A percentile compares a stretch with the other conserved stretches of the same genome.
Evolutionary conservation across 371 early-diverging fungal species (phyloP).

Genomic region (Rhizopus delemar): DNA sequence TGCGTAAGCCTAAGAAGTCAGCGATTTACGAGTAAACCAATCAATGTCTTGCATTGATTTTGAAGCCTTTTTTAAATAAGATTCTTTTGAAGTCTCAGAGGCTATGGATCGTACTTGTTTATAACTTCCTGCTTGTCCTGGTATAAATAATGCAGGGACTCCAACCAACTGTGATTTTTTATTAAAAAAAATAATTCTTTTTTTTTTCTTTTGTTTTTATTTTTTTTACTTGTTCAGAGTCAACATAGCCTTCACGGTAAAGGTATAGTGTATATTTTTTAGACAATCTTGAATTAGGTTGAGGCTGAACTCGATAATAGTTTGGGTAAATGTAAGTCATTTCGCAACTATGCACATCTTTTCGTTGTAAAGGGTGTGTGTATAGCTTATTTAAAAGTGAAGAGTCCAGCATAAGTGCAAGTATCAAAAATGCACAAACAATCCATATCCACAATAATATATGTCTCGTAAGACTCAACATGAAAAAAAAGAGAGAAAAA

Average conservation of each 20-base stretch:
- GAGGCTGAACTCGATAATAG: slow-evolving; percentile 56
- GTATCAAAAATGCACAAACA: neutral
- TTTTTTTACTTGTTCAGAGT: slow-evolving; percentile 20
- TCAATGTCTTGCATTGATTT: slow-evolving; percentile 56
- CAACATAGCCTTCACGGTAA: slow-evolving; percentile 68
- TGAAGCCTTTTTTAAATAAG: slow-evolving; percentile 30
- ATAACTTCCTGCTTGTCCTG: slow-evolving; percentile 90
- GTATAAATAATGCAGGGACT: slow-evolving; percentile 88
- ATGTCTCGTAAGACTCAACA: neutral
- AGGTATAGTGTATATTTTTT: slow-evolving; percentile 74
- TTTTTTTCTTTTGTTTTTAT: neutral
- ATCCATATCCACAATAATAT: neutral
- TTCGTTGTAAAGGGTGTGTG: slow-evolving; percentile 11
- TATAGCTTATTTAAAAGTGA: slow-evolving; percentile 1
- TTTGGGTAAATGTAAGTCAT: slow-evolving; percentile 84
- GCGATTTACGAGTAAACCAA: slow-evolving; percentile 72
- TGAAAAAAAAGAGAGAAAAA: slow-evolving; percentile 7
- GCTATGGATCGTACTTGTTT: slow-evolving; percentile 87
- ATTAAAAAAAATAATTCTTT: neutral
- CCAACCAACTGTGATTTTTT: slow-evolving; percentile 40
- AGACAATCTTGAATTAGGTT: slow-evolving; percentile 54
- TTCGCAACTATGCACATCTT: slow-evolving; percentile 65
- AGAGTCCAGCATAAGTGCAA: slow-evolving; percentile 8
- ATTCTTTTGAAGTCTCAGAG: slow-evolving; percentile 58
- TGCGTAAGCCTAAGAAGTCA: neutral